Percentiles rank a stretch among this genome's conserved stretches.
Evolutionary conservation across 495 filamentous ascomycete genomes (phyloP).

Genomic region (Lasiosphaeria ovina): DNA sequence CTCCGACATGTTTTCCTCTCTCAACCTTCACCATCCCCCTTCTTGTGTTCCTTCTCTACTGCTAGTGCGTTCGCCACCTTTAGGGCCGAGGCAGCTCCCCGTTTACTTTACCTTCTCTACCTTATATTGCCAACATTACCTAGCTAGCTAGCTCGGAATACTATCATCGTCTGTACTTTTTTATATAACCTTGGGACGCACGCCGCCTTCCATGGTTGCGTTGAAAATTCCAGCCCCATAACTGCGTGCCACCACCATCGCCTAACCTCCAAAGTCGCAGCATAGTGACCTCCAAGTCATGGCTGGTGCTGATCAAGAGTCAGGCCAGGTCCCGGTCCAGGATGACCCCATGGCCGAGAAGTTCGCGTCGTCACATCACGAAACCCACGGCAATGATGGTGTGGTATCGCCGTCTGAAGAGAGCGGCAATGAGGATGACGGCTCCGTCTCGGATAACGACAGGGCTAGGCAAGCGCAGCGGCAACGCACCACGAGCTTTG

Average conservation of each 20-base stretch:
- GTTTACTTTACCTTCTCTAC: neutral
- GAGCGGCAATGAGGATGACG: neutral
- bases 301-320: neutral
- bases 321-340: neutral
- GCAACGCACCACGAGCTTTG: constrained; percentile 36
- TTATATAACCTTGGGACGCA: neutral
- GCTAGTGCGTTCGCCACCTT: neutral
- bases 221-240: neutral
- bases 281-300: neutral
- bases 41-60: neutral
- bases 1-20: neutral
- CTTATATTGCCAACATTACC: too few species aligned
- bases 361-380: neutral
- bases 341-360: neutral
- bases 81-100: neutral
- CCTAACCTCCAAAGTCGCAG: neutral
- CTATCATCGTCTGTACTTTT: neutral
- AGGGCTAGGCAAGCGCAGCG: constrained; percentile 18
- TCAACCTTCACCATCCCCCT: neutral
- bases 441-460: neutral
- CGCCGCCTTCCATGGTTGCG: neutral
- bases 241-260: neutral
- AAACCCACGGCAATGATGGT: neutral
- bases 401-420: neutral
- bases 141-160: too few species aligned